phyloP scores from a whole-genome alignment of 2,329 filamentous ascomycete species.

The Coccinonectria pachysandricola region DNA sequence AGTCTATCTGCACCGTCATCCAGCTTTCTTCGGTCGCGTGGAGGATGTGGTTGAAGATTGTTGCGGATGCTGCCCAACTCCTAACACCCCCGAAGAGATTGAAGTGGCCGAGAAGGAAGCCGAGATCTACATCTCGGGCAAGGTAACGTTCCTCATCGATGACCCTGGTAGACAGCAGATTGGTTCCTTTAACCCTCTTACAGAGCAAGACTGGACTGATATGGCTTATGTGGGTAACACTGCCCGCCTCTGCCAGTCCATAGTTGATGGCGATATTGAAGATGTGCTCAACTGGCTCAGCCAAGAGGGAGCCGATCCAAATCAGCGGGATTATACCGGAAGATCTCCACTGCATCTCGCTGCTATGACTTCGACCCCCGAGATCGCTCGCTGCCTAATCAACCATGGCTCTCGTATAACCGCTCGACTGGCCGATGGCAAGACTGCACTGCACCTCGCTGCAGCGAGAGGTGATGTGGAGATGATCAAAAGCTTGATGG shows the following conservation, averaged over 20 bases:
- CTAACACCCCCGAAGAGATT: constrained; percentile 59
- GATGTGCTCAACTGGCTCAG: constrained; percentile 60
- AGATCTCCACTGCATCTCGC: constrained; percentile 72
- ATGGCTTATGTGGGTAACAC: constrained; percentile 85
- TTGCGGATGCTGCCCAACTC: constrained; percentile 66
- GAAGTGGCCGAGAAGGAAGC: constrained; percentile 60
- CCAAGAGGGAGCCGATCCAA: constrained; percentile 59
- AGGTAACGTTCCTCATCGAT: constrained; percentile 65
- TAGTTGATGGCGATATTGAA: constrained; percentile 62
- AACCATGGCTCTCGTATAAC: constrained; percentile 63
- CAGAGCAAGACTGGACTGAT: constrained; percentile 76
- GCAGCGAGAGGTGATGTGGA: constrained; percentile 57
- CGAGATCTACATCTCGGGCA: constrained; percentile 67
- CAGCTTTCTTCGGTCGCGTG: constrained; percentile 71
- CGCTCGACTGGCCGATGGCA: constrained; percentile 66
- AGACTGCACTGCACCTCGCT: constrained; percentile 74
- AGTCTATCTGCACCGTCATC: constrained; percentile 72
- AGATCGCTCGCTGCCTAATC: constrained; percentile 62
- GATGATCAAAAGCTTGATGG: constrained; percentile 62
- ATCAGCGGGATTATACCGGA: constrained; percentile 68
- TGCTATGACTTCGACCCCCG: constrained; percentile 53
- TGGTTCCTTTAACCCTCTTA: constrained; percentile 67
- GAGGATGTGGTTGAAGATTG: constrained; percentile 71
- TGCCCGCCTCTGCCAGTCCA: constrained; percentile 66
- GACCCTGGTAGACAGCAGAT: constrained; percentile 69